Base-by-base conservation (phyloP, 768 basidiomycete genomes). In the Neoboletus brunneissimus region DNA sequence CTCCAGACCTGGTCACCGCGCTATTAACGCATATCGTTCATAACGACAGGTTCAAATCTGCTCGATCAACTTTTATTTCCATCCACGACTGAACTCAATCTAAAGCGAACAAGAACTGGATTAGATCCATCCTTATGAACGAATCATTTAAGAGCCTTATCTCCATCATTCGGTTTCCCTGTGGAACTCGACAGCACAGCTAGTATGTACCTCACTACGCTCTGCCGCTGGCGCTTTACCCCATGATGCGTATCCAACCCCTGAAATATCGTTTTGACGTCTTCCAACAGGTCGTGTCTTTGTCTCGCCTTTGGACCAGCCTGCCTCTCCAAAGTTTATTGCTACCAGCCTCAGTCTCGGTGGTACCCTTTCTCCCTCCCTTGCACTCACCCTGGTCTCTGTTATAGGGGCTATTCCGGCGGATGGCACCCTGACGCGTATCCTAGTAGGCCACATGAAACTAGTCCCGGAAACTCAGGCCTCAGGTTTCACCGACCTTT, bases 221-320 rank as follows among this genome's bases (percentile, higher is more conserved):
- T n/a, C n/a, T n/a, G n/a, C n/a, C n/a, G n/a, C n/a, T n/a, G n/a
- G n/a, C n/a, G n/a, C n/a, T n/a, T n/a, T 32, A 16, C 8, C 20
- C 25, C 16, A 13, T 15, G 13, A 35, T 6, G 8, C 31, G 8
- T 45, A 29, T 35, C 35, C 15, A 51, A 45, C 22, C n/a, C 43
- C 35, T 25, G n/a, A 40, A 42, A 63, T 60, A 64, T 12, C 57
- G 11, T 23, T 49, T 11, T 13, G 55, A 67, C 38, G 47, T 58
- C 35, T 61, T 61, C 35, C 62, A 67, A 49, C 54, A 67, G 31
- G 53, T 56, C 20, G 54, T 53, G 25, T 25, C 16, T 1, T 37
- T 67, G 31, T 67, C 65, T 52, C 13, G 10, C 32, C 11, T 34
- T 58, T 55, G 4, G n/a, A 41, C 4, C 1, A 2, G 15, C 34